These are phyloP conservation scores for Carex kokanica DNA, from an alignment of 176 grass and related monocot species.

Conservation along the genomic window DNA sequence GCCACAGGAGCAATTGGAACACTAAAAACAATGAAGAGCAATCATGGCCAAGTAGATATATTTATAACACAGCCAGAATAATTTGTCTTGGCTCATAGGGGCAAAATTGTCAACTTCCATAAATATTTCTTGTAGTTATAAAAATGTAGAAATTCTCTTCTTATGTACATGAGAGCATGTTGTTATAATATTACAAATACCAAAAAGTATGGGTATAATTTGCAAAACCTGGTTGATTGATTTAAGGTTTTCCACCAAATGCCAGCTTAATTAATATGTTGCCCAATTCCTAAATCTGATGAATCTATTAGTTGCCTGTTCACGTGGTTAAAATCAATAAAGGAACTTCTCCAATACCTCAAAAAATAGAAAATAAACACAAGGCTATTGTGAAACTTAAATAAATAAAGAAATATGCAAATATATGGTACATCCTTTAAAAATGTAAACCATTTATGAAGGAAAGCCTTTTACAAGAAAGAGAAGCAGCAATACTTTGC, in stretches of 20 bases:
- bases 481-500: background rate
- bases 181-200: background rate
- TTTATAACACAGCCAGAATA: background rate
- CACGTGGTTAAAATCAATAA: too few species aligned
- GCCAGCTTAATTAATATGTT: background rate
- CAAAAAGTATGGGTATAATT: background rate
- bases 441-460: too few species aligned
- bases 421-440: too few species aligned
- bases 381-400: background rate
- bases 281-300: background rate
- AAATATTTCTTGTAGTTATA: background rate
- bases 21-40: background rate
- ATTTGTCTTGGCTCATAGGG: background rate
- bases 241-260: background rate
- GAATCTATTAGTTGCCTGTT: background rate
- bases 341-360: background rate
- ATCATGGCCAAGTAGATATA: background rate
- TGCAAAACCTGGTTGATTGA: background rate
- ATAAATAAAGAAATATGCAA: background rate
- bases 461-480: too few species aligned
- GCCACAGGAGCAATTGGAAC: background rate
- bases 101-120: conserved; percentile 4
- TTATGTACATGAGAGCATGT: background rate
- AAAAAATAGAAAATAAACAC: background rate
- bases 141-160: background rate